Base-by-base conservation (phyloP, 768 basidiomycete genomes). In the Leccinum obscurum region DNA sequence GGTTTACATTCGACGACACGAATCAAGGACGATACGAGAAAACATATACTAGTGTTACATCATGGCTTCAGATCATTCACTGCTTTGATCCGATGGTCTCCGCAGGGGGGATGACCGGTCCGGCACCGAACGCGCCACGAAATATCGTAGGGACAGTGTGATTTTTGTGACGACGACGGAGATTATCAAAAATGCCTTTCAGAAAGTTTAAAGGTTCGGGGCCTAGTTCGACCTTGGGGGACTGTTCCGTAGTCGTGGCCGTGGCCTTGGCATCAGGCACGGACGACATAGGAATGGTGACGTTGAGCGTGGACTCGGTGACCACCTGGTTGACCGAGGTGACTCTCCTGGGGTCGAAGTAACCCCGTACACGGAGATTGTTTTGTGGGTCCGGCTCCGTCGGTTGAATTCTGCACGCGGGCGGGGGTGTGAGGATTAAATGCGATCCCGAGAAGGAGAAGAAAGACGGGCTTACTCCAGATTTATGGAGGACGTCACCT, bases 401-500 rank as follows among this genome's bases (percentile, higher is more conserved):
- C 15, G 73, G 65, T 56, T 72, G 54, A 5, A 74, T 74, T 11
- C 72, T 75, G 41, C 44, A 35, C 70, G 41, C 41, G n/a, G n/a
- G n/a, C 7, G n/a, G 34, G 10, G n/a, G 41, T n/a, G 4, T 20
- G 1, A 44, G 8, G 28, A 28, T 28, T 28, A 8, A n/a, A 17
- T 41, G 17, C 5, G 41, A 20, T 44, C 34, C 14, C 34, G 28
- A 24, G 3, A 3, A 13, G 2, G 2, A 17, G 6, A n/a, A 1
- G n/a, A 17, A 52, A 22, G 17, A 35, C 17, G 17, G 8, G 62
- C 77, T 61, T 68, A 80, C 79, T 71, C 68, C 1, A 78, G 61
- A 39, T 80, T 80, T 35, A 80, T 26, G 4, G 78, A 80, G 3
- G 77, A 78, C 0, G 60, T 72, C 26, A 71, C 62, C 54, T 67